Base-by-base conservation (phyloP, 176 grass and related monocot species). In the Zizania latifolia region DNA sequence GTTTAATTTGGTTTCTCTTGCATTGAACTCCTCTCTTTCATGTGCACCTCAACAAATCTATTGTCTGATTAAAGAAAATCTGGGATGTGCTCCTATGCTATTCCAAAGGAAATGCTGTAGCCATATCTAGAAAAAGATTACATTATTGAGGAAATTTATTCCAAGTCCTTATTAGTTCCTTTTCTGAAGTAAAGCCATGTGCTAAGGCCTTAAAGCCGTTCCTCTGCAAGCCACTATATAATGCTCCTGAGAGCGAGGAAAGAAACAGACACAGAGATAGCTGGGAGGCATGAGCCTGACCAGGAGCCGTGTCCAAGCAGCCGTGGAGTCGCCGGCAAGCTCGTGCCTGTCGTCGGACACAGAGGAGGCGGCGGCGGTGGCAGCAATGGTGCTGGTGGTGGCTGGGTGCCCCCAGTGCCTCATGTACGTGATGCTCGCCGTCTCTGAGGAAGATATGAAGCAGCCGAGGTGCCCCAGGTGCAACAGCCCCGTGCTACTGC, bases 361-460 rank as follows among this genome's bases (percentile, higher is more conserved):
- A n/a, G n/a, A 51, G 46, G 3, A 86, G 10, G 66, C 32, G 1
- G 84, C 80, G 46, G 68, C 76, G 41, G 67, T 4, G 55, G 38
- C 32, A 15, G 43, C 65, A 4, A 28, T 10, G 34, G 30, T 70
- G 23, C 76, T 86, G 84, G 71, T 86, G 78, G 71, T 86, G 21
- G 64, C 56, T 19, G 84, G 84, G 43, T 86, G 84, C 67, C 84
- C 78, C 27, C 71, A 12, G 56, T 86, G 84, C 84, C 84, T 86
- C 71, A 81, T 86, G 78, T 86, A 86, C 57, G 72, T 86, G 43
- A 86, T 86, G 84, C 71, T 86, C 39, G 63, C 78, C 27, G 71
- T 86, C 23, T 71, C 78, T 10, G 63, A 81, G 44, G 63, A 70
- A 53, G 84, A 81, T 39, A 43, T 43, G 40, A 44, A 81, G 78